phyloP scores from a whole-genome alignment of 2,329 filamentous ascomycete species.

The Fusarium torreyae region DNA sequence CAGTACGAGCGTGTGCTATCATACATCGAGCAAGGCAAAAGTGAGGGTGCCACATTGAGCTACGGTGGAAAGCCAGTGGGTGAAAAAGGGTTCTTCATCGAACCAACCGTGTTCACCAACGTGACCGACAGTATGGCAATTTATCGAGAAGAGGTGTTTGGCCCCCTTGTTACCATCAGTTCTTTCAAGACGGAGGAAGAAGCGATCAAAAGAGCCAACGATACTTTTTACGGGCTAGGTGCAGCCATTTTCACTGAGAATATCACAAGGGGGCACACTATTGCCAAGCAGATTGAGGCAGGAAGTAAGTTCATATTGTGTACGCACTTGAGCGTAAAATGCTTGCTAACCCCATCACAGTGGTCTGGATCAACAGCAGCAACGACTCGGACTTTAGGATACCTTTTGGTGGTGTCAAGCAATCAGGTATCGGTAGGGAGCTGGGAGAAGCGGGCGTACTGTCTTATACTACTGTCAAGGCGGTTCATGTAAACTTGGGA shows the following conservation, averaged over 20 bases:
- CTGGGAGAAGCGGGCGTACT: neutral
- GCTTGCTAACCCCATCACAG: no score
- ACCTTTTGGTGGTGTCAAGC: neutral
- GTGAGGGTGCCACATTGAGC: neutral
- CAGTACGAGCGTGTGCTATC: neutral
- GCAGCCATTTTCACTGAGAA: neutral
- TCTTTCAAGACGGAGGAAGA: neutral
- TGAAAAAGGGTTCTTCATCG: neutral
- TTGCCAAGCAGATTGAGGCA: neutral
- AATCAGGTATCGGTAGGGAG: neutral
- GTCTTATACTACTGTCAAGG: neutral
- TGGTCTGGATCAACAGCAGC: neutral
- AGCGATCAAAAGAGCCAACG: neutral
- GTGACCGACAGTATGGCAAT: neutral
- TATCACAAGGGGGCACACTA: neutral
- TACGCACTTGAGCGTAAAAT: no score
- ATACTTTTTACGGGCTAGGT: neutral
- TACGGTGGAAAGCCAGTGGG: neutral
- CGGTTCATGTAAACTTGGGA: neutral
- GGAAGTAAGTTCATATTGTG: neutral
- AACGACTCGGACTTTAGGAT: neutral
- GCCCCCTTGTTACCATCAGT: neutral
- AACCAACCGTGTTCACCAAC: neutral
- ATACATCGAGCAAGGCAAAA: neutral
- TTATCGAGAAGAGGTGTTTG: neutral